These are phyloP conservation scores for Pseudocercospora fuligena DNA, from an alignment of 2,329 filamentous ascomycete species.

Conservation along the genomic window DNA sequence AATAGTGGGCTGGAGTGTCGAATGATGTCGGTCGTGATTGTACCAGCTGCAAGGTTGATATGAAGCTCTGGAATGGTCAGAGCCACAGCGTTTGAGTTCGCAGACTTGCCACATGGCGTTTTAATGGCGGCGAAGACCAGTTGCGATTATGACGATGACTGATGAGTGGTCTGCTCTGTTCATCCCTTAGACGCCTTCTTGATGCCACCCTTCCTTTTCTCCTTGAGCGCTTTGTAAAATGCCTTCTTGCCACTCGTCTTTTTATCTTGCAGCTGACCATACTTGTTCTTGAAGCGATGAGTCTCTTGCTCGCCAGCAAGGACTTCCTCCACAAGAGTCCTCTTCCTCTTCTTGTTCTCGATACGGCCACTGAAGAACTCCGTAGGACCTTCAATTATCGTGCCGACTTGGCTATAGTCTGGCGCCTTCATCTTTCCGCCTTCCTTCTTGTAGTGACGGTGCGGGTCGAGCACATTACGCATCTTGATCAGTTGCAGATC, in stretches of 20 bases:
- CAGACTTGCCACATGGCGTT: too few relatives aligned
- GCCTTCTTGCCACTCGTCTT: constrained; percentile 89
- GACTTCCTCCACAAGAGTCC: constrained; percentile 84
- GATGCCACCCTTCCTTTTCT: constrained; percentile 53
- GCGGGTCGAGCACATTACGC: constrained; percentile 85
- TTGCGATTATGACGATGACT: too few relatives aligned
- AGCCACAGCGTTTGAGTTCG: too few relatives aligned
- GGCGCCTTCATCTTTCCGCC: constrained; percentile 71
- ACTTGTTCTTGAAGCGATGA: constrained; percentile 83
- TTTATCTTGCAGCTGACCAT: constrained; percentile 77
- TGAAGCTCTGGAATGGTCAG: too few relatives aligned
- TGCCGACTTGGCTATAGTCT: constrained; percentile 86
- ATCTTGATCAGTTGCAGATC: constrained; percentile 90
- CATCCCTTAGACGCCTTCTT: constrained; percentile 41
- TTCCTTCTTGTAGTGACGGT: constrained; percentile 90
- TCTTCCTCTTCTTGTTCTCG: constrained; percentile 84
- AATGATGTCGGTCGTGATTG: too few relatives aligned
- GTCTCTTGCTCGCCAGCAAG: constrained; percentile 69
- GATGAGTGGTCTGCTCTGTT: not conserved
- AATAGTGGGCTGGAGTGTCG: too few relatives aligned
- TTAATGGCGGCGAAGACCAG: too few relatives aligned
- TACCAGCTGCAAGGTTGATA: too few relatives aligned
- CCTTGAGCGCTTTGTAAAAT: constrained; percentile 80
- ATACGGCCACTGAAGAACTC: constrained; percentile 84
- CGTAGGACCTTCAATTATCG: constrained; percentile 83